Base-by-base conservation (phyloP, 176 grass and related monocot species). In the Oryza meyeriana region DNA sequence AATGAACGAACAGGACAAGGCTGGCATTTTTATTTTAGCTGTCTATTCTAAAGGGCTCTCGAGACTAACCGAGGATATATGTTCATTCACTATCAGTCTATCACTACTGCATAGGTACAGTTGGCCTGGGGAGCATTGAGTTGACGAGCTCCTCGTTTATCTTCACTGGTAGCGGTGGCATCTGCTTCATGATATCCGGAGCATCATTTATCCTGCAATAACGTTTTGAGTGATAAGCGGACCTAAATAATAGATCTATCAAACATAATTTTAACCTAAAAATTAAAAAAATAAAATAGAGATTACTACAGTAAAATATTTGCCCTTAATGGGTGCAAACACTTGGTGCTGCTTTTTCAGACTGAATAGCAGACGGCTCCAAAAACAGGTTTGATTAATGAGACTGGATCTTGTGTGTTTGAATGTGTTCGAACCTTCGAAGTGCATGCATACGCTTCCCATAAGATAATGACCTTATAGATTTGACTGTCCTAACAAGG, bases 151-250 rank as follows among this genome's bases (percentile, higher is more conserved):
- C 97, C 83, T 99, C 97, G 38, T 99, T 94, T 80, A 99, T 83
- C 90, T 96, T 94, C 72, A 90, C 93, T 0, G 97, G 97, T 77
- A 99, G 72, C 12, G 93, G 91, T 6, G 97, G 97, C 97, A 99
- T 99, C 87, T 99, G 97, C 89, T 96, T 99, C 93, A 99, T 99
- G 90, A 96, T 94, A 9, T 99, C 97, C 26, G 97, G 91, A 31
- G 88, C 83, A 85, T 99, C 97, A 61, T 71, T 95, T 79, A 94
- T 94, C 76, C 97, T 99, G 89, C 84, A 99, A 66, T 61, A 14
- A 84, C 50, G 62, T 83, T 48, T 83, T 48, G 25, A 1, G 11
- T 71, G 11, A 22, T 20, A 50, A 76, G 66, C 83, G 79, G 18
- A 36, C 52, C 12, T 42, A 5, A 32, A 42, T 55, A 39, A 2